Conservation (phyloP, 2,329 filamentous ascomycete genomes). For the Sarocladium brachiariae region DNA sequence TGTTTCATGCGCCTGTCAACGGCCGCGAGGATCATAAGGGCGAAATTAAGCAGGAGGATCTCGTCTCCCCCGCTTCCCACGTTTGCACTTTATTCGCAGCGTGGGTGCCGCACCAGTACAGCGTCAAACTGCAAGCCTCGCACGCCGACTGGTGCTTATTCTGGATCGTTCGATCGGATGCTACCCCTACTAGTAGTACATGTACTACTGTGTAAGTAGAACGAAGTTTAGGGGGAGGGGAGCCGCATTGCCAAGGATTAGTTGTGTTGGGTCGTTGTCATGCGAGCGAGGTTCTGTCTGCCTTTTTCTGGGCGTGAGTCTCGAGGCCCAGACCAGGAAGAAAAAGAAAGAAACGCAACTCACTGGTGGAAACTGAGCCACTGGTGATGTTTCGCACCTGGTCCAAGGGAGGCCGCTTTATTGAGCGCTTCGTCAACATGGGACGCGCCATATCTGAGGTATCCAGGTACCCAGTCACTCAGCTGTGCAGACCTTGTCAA, state of each 20-base stretch:
- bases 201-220: no score
- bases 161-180: no score
- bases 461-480: no score
- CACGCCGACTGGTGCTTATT: background rate
- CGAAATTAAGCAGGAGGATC: slow-evolving; percentile 4
- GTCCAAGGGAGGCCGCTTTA: background rate
- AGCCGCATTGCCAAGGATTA: no score
- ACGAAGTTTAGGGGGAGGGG: no score
- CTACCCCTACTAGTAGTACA: no score
- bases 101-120: slow-evolving; percentile 6
- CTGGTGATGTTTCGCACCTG: slow-evolving; percentile 1
- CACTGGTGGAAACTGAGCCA: background rate
- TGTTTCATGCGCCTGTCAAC: background rate
- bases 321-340: background rate
- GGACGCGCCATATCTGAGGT: no score
- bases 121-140: no score
- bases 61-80: slow-evolving; percentile 1
- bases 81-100: slow-evolving; percentile 6
- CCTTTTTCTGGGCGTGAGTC: no score
- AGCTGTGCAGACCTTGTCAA: no score
- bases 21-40: background rate
- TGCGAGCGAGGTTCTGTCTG: no score
- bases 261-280: no score
- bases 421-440: slow-evolving; percentile 4
- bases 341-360: background rate